Base-by-base conservation (phyloP, 129 eudicot genomes). In the Flaveria linearis region DNA sequence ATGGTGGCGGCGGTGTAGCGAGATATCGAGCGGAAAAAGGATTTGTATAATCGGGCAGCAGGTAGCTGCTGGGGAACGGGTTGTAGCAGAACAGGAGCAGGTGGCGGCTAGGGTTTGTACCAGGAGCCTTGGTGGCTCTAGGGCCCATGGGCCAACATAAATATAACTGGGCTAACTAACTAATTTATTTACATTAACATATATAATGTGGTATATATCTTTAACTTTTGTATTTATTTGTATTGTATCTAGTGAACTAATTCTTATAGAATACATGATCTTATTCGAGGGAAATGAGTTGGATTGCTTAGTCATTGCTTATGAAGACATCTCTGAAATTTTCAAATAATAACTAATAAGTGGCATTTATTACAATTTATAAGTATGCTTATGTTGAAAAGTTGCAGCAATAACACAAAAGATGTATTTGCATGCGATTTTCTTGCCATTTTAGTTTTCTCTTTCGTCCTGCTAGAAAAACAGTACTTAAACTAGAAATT, bases 271-370 rank as follows among this genome's bases (percentile, higher is more conserved):
- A 28, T 25, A 50, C 15, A 52, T 39, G 28, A 30, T 56, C 42
- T 71, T 33, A 6, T 16, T 71, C 17, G 62, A 26, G 42, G 61
- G 51, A 75, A 61, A 60, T 47, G 58, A 45, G 50, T 51, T 50
- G 17, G 53, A 66, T 76, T 49, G 9, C 14, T 33, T 47, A 75
- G 28, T 46, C 30, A 61, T 61, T 7, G 39, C 53, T 43, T 25
- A 3, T n/a, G 3, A 23, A 12, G 51, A 75, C 3, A 22, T 45
- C 28, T 63, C 45, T 18, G 43, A 74, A 26, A 25, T 61, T 61
- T 25, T 25, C 64, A 45, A 45, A n/a, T 45, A 75, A 26, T 23
- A 17, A 16, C 3, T 26, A 75, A 26, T 23, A 17, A 16, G 7
- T 26, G 62, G 22, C 50, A 8, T 30, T 49, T 39, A 49, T 64